These are phyloP conservation scores for Vigna angularis DNA, from an alignment of 306 rosid species.

Conservation along the genomic window DNA sequence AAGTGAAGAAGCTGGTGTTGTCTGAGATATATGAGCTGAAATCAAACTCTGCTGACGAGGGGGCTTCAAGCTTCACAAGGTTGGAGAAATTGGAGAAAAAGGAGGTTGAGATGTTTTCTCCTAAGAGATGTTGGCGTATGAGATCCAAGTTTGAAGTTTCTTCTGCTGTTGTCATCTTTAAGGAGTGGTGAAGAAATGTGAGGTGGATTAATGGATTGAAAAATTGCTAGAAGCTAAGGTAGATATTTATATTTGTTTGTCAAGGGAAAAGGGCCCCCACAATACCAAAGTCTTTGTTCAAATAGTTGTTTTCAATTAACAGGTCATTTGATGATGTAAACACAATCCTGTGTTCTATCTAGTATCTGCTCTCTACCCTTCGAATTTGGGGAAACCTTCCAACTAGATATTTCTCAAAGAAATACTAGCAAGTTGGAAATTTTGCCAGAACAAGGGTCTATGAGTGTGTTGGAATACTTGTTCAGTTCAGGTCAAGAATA, in stretches of 20 bases:
- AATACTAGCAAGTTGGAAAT: neutral
- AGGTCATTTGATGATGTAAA: neutral
- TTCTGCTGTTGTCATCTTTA: slow-evolving; percentile 46
- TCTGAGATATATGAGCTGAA: slow-evolving; percentile 45
- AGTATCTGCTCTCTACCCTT: neutral
- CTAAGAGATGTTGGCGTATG: slow-evolving; percentile 68
- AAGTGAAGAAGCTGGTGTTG: slow-evolving; percentile 18
- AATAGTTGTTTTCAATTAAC: neutral
- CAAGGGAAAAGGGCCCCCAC: slow-evolving; percentile 13
- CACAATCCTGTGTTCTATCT: neutral
- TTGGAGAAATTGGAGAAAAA: slow-evolving; percentile 42
- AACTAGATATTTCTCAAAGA: neutral
- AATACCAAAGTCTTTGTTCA: neutral
- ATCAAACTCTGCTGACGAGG: slow-evolving; percentile 50
- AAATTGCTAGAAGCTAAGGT: slow-evolving; percentile 16
- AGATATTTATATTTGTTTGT: neutral
- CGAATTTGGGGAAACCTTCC: neutral
- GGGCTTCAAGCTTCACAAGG: slow-evolving; percentile 62
- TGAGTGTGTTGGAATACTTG: neutral
- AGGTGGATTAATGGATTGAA: slow-evolving; percentile 18
- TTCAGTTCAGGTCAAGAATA: neutral
- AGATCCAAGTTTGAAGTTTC: slow-evolving; percentile 63
- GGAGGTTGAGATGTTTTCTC: slow-evolving; percentile 52
- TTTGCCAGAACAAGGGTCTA: neutral
- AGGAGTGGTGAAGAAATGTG: slow-evolving; percentile 14